Percentiles rank a stretch among this genome's conserved stretches.
phyloP scores from a whole-genome alignment of 1,284 basidiomycete species.

The Trichosporon faecale region DNA sequence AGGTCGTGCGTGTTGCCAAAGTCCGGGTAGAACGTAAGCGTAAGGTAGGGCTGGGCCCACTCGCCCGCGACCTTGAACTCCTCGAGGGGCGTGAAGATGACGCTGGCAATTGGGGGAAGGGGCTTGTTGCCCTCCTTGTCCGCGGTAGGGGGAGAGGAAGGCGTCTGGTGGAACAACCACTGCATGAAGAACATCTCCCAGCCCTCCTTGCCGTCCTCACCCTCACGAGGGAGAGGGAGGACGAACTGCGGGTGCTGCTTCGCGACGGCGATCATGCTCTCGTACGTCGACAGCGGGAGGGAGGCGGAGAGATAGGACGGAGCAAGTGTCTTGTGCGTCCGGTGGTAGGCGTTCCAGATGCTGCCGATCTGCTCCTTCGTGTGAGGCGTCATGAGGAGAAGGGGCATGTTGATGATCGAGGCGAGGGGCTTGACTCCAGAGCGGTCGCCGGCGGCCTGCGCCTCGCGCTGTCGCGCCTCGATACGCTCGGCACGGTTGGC shows the following conservation, averaged over 20 bases:
- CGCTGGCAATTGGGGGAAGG: constrained; percentile 54
- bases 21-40: constrained; percentile 90
- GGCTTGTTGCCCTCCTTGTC: constrained; percentile 34
- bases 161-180: constrained; percentile 73
- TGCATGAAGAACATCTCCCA: constrained; percentile 87
- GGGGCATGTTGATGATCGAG: constrained; percentile 71
- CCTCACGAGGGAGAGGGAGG: constrained; percentile 63
- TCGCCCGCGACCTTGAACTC: constrained; percentile 86
- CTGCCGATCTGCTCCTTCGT: constrained; percentile 68
- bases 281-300: constrained; percentile 69
- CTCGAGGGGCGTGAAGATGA: constrained; percentile 88
- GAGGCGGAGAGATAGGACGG: constrained; percentile 77
- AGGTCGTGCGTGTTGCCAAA: constrained; percentile 72
- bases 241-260: constrained; percentile 71
- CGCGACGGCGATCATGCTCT: constrained; percentile 64
- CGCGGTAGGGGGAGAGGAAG: constrained; percentile 50
- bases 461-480: constrained; percentile 32
- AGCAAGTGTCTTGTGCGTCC: constrained; percentile 69
- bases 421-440: constrained; percentile 63
- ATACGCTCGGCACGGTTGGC: constrained; percentile 48
- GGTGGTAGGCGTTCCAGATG: constrained; percentile 87
- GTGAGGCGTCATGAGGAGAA: constrained; percentile 67
- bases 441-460: constrained; percentile 43
- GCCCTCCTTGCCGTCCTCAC: constrained; percentile 51
- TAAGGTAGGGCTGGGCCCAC: constrained; percentile 87